phyloP scores from a whole-genome alignment of 371 early-diverging fungal genomes.

The Rhizopus stolonifer region DNA sequence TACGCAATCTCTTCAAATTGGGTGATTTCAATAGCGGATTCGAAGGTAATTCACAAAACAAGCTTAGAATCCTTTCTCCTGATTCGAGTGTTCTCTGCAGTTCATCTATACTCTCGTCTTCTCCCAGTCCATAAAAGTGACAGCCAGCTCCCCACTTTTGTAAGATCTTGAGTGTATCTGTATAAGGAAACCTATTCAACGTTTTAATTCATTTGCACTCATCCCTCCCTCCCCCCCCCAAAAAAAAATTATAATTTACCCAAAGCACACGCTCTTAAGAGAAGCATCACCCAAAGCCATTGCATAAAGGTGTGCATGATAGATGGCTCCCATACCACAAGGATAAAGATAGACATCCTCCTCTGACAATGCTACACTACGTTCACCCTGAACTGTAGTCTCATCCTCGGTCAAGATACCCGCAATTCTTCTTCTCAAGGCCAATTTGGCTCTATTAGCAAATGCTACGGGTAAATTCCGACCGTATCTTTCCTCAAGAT shows the following conservation, averaged over 20 bases:
- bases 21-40: slow-evolving; percentile 90
- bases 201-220: too few relatives aligned
- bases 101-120: slow-evolving; percentile 66
- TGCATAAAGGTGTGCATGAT: slow-evolving; percentile 73
- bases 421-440: slow-evolving; percentile 81
- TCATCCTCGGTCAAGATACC: slow-evolving; percentile 58
- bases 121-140: slow-evolving; percentile 84
- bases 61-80: slow-evolving; percentile 67
- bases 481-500: slow-evolving; percentile 92
- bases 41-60: slow-evolving; percentile 92
- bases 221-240: too few relatives aligned
- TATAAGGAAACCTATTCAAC: slow-evolving; percentile 80
- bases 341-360: slow-evolving; percentile 87
- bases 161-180: slow-evolving; percentile 92
- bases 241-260: slow-evolving; percentile 68
- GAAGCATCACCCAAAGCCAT: slow-evolving; percentile 46
- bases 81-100: slow-evolving; percentile 62
- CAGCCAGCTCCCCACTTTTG: slow-evolving; percentile 91
- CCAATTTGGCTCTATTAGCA: slow-evolving; percentile 73
- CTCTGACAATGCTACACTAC: slow-evolving; percentile 61
- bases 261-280: slow-evolving; percentile 85
- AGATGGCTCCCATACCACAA: slow-evolving; percentile 94
- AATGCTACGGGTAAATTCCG: slow-evolving; percentile 77
- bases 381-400: slow-evolving; percentile 37
- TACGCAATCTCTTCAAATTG: slow-evolving; percentile 71